Evolutionary conservation across 2,329 filamentous ascomycete genomes (phyloP), one percentile per base, ranked within the genome.

Genomic region (Sporothrix brunneoviolacea): DNA sequence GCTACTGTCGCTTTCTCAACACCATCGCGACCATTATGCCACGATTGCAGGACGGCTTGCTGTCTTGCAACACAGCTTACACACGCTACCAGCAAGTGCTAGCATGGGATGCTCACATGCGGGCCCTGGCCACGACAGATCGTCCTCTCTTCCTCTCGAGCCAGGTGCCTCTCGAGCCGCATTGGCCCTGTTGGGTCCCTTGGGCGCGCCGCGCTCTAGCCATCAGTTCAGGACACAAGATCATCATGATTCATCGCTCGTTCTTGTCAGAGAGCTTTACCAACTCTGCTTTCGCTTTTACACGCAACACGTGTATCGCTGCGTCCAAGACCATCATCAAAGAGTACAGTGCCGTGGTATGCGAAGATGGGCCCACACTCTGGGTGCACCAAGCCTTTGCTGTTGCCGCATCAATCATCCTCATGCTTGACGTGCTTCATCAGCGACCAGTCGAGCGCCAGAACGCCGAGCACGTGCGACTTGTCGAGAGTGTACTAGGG

Each of bases 191-290:
- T 1, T 69, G 61, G 60, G 55, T 68, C 8, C 56, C 58, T 3
- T 66, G 59, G 52, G 66, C 66, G 3, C 61, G 66, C 8, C 61
- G 61, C 6, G 61, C 67, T 24, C 58, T 70, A 16, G 64, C 68
- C 10, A 68, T 70, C 22, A 66, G 62, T 1, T 63, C 66, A 2
- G 62, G 63, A 2, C 65, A 69, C 51, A 69, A 70, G 52, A 67
- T 69, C 47, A 69, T 69, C 56, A 68, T 70, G 66, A 68, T 70
- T 18, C 68, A 70, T 51, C 62, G 67, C 3, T 61, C 64, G 0
- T 68, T 68, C 33, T 48, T 69, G 7, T 66, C 65, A 22, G 61
- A 60, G 22, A 66, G 58, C 48, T 62, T 63, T 58, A 62, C 57
- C 47, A 64, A 66, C 32, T 57, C 61, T 0, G 61, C 55, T 16